These are phyloP conservation scores for Verticillium klebahnii DNA, from an alignment of 2,329 filamentous ascomycete species.

Conservation along the genomic window DNA sequence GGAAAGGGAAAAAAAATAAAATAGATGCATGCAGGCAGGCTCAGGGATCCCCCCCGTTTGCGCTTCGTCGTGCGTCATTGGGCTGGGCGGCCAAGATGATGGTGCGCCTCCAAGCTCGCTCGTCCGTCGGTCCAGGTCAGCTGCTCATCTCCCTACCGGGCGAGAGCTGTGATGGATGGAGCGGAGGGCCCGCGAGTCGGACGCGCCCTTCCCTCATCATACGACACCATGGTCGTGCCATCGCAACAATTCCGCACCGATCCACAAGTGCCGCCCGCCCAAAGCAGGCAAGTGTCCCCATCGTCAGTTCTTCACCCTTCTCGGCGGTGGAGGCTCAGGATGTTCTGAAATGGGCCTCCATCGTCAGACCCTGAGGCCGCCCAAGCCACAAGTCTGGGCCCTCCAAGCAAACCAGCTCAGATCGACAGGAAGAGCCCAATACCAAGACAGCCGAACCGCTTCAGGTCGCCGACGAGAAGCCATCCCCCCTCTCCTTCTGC, in stretches of 20 bases:
- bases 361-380: background rate
- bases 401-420: background rate
- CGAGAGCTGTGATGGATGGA: background rate
- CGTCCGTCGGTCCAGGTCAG: background rate
- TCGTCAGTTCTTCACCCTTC: no score
- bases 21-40: background rate
- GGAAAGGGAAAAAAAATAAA: background rate
- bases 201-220: background rate
- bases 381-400: background rate
- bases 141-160: background rate
- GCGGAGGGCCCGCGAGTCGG: background rate
- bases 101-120: background rate
- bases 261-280: background rate
- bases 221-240: background rate
- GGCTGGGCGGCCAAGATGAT: background rate
- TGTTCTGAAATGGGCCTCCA: background rate
- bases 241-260: background rate
- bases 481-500: background rate
- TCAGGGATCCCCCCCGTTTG: background rate
- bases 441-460: background rate
- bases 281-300: no score
- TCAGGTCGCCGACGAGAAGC: background rate
- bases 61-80: background rate
- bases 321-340: no score
- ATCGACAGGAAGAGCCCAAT: background rate